Percentiles rank a stretch among this genome's conserved stretches.
Evolutionary conservation across 2,329 filamentous ascomycete genomes (phyloP).

Genomic region (Ophidiomyces ophidiicola): DNA sequence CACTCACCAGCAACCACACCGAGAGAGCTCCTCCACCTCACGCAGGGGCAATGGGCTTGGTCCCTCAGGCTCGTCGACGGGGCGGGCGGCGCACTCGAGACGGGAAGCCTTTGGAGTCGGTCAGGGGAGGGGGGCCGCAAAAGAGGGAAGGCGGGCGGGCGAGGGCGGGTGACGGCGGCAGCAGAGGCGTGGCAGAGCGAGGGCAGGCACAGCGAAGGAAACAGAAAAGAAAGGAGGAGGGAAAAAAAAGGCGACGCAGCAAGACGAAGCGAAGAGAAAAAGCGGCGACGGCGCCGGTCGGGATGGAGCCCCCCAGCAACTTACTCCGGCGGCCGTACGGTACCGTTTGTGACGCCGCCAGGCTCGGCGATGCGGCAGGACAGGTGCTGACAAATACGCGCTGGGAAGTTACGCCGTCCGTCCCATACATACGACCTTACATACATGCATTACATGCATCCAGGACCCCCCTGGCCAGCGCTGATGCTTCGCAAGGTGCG

Average conservation of each 20-base stretch:
- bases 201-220: constrained; percentile 20
- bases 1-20: too few relatives aligned
- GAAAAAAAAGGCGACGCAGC: constrained; percentile 13
- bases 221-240: constrained; percentile 17
- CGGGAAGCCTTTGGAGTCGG: constrained; percentile 2
- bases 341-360: neutral
- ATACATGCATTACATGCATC: too few relatives aligned
- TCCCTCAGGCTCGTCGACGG: too few relatives aligned
- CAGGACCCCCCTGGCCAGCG: too few relatives aligned
- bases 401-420: too few relatives aligned
- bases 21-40: too few relatives aligned
- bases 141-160: constrained; percentile 16
- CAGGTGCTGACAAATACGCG: too few relatives aligned
- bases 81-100: constrained; percentile 1
- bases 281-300: constrained; percentile 12
- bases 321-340: neutral
- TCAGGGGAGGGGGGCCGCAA: constrained; percentile 14
- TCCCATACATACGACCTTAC: too few relatives aligned
- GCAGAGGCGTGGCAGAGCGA: constrained; percentile 19
- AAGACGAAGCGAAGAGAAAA: neutral
- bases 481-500: too few relatives aligned
- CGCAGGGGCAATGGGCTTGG: too few relatives aligned
- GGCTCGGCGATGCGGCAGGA: neutral
- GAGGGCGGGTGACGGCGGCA: constrained; percentile 19
- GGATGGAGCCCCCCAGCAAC: neutral